Evolutionary conservation across 2,329 filamentous ascomycete genomes (phyloP), one percentile per base, ranked within the genome.

Genomic region (Chaetomiaceae sp.): DNA sequence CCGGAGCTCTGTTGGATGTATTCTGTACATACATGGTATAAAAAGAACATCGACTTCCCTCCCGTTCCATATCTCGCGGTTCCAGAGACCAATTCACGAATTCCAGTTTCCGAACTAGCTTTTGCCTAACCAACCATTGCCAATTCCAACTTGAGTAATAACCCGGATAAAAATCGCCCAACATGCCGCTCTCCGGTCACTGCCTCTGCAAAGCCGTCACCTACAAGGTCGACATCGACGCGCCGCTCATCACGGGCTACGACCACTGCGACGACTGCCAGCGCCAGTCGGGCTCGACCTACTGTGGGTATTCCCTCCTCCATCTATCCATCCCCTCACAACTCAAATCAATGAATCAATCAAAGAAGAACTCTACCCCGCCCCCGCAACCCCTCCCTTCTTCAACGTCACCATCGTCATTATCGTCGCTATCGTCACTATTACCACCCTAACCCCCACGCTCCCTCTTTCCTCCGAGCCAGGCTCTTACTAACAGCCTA

Each of bases 211-310:
- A 83, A 67, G 78, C 80, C 64, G 80, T 86, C 71, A 87, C 84
- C 66, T 90, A 89, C 77, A 77, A 77, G 65, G 73, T 69, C 46
- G 75, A 78, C 66, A 69, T 77, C 54, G 77, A 79, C 23, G 71
- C 69, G 44, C 77, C 77, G 48, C 64, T 79, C 50, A 38, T 79
- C 67, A 80, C 79, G 47, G 84, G 78, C 58, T 86, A 87, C 67
- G 85, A 87, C 66, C 84, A 87, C 74, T 87, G 84, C 64, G 84
- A 87, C 65, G 84, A 86, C 71, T 87, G 84, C 76, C 84, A 87
- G 71, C 82, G 84, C 65, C 84, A 87, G 71, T 79, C 71, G 46
- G 84, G 84, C 59, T 86, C 82, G 16, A 85, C 84, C 53, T 87
- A 87, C 69, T 86, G 80, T 55, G 36, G 41, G 36, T 45, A 6